Conservation (phyloP, 2,329 filamentous ascomycete species). For the Fusarium devonianum region DNA sequence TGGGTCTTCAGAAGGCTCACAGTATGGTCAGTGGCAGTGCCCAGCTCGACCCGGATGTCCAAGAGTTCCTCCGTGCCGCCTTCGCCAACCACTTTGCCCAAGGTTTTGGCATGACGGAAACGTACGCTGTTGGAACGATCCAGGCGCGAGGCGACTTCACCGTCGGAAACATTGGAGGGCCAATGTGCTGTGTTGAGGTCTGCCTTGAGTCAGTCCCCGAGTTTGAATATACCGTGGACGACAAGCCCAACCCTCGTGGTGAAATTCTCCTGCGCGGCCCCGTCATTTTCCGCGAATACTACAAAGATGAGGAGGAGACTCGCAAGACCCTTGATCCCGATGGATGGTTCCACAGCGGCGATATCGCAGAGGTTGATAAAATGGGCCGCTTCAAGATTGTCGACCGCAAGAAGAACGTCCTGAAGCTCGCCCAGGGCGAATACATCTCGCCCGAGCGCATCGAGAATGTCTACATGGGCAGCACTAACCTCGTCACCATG, state of each 20-base stretch:
- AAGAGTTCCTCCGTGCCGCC: conserved; percentile 85
- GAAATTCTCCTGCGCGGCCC: conserved; percentile 86
- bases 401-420: conserved; percentile 98
- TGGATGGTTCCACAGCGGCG: conserved; percentile 97
- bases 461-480: conserved; percentile 91
- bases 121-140: conserved; percentile 78
- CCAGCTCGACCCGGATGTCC: conserved; percentile 85
- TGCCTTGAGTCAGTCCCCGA: conserved; percentile 90
- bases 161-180: conserved; percentile 81
- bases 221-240: conserved; percentile 88
- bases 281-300: conserved; percentile 86
- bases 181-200: conserved; percentile 72
- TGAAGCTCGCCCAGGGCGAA: conserved; percentile 97
- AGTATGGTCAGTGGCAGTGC: conserved; percentile 88
- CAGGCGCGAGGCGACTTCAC: conserved; percentile 76
- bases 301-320: conserved; percentile 89
- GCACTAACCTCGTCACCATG: conserved; percentile 77
- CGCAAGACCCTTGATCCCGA: conserved; percentile 81
- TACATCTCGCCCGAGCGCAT: conserved; percentile 98
- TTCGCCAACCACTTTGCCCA: conserved; percentile 82
- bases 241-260: conserved; percentile 88
- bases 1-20: conserved; percentile 78
- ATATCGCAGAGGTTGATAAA: conserved; percentile 86
- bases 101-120: conserved; percentile 94
- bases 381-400: conserved; percentile 90